Evolutionary conservation across 805 yeast species (phyloP), one percentile per base, ranked within the genome.

Genomic region (Candida peoriensis): DNA sequence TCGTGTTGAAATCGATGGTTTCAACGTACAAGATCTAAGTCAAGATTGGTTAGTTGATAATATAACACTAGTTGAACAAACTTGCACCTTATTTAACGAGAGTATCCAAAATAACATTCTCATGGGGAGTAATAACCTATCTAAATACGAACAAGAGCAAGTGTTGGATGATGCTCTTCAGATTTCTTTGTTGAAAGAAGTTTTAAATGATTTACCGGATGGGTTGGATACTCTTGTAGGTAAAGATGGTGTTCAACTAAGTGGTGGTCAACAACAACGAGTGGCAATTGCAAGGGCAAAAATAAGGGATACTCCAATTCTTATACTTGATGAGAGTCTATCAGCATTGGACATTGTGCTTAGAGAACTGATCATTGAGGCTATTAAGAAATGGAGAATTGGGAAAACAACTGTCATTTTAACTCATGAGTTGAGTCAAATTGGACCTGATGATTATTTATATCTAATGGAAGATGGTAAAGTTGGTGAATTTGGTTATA

Each of bases 251-350:
- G 50, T 69, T 4, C 48, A 66, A 2, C 60, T 90, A 8, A 85
- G 96, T 43, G 97, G 97, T 5, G 99, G 99, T 0, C 96, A 93
- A 55, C 74, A 70, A 37, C 98, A 93, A 58, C 65, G 89, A 41
- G 66, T 93, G 3, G 82, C 90, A 0, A 50, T 93, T 20, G 96
- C 97, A 0, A 68, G 97, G 36, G 97, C 97, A 0, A 68, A 67
- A 37, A 39, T 88, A 4, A 67, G 86, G 42, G 72, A 93, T 49
- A 58, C 94, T 0, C 85, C 89, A 0, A 70, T 93, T 5, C 59
- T 90, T 39, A 71, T 93, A 3, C 61, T 89, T 19, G 99, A 93
- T 60, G 99, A 93, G 54, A 74, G 93, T 4, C 62, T 85, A 2
- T 80, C 93, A 32, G 96, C 96, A 0, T 59, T 93, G 37, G 97